Conservation (phyloP, 2,329 filamentous ascomycete species). For the Acarospora socialis region DNA sequence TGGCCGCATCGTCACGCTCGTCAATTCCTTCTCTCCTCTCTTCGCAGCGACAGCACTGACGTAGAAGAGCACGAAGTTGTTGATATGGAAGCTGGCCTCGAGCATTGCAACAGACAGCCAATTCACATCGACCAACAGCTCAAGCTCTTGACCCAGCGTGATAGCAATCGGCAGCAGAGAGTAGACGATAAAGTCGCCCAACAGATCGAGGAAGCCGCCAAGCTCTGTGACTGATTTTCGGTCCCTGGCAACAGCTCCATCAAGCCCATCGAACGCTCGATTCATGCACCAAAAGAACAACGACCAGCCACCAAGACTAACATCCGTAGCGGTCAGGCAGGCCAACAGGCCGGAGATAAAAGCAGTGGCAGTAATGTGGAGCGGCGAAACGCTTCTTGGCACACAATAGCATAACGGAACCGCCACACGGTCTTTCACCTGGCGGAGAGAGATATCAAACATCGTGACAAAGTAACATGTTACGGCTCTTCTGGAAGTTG, state of each 20-base stretch:
- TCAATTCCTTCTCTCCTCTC: slow-evolving; percentile 16
- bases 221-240: slow-evolving; percentile 14
- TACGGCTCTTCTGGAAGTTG: too few species aligned
- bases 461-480: slow-evolving; percentile 6
- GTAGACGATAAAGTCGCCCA: slow-evolving; percentile 19
- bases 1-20: slow-evolving; percentile 18
- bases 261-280: slow-evolving; percentile 17
- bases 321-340: slow-evolving; percentile 1
- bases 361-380: slow-evolving; percentile 13
- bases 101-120: slow-evolving; percentile 15
- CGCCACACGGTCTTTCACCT: slow-evolving; percentile 15
- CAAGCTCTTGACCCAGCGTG: slow-evolving; percentile 6
- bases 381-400: slow-evolving; percentile 11
- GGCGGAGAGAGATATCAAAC: slow-evolving; percentile 16
- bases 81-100: slow-evolving; percentile 18
- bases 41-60: slow-evolving; percentile 17
- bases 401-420: slow-evolving; percentile 13
- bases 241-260: slow-evolving; percentile 16
- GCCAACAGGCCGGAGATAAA: slow-evolving; percentile 12
- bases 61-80: slow-evolving; percentile 21
- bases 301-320: not conserved
- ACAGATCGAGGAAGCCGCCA: slow-evolving; percentile 18
- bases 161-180: slow-evolving; percentile 16
- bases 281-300: slow-evolving; percentile 16
- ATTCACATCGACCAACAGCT: not conserved